phyloP scores from a whole-genome alignment of 345 rosid genomes.

The Corchorus olitorius region DNA sequence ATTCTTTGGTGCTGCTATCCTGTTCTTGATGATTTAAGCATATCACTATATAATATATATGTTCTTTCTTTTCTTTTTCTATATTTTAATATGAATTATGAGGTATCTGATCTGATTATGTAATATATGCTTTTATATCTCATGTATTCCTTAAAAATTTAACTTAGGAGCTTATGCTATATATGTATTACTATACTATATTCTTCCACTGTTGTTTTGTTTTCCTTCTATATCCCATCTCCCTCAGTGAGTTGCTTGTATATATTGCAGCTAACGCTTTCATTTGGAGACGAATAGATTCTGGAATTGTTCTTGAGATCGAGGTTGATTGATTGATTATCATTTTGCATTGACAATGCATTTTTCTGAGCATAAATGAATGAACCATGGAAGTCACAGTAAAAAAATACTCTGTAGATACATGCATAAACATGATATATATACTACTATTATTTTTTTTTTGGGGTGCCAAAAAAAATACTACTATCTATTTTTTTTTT shows the following conservation, averaged over 20 bases:
- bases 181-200: not conserved
- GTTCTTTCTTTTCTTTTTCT: not conserved
- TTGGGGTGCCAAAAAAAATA: too few species aligned
- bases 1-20: not conserved
- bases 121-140: slow-evolving; percentile 23
- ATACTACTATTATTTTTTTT: too few species aligned
- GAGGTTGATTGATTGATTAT: not conserved
- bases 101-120: slow-evolving; percentile 10
- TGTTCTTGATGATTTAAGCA: not conserved
- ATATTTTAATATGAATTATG: not conserved
- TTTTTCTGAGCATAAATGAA: not conserved
- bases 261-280: not conserved
- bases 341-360: not conserved
- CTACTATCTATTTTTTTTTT: too few species aligned
- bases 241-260: not conserved
- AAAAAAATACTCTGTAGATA: not conserved
- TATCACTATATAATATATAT: not conserved
- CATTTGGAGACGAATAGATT: not conserved
- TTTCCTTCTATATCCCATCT: not conserved
- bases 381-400: not conserved
- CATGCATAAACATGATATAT: not conserved
- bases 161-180: slow-evolving; percentile 3
- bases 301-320: not conserved
- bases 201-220: not conserved
- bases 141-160: slow-evolving; percentile 18